Evolutionary conservation across 805 yeast species (phyloP).

Genomic region (Schizosaccharomyces osmophilus): DNA sequence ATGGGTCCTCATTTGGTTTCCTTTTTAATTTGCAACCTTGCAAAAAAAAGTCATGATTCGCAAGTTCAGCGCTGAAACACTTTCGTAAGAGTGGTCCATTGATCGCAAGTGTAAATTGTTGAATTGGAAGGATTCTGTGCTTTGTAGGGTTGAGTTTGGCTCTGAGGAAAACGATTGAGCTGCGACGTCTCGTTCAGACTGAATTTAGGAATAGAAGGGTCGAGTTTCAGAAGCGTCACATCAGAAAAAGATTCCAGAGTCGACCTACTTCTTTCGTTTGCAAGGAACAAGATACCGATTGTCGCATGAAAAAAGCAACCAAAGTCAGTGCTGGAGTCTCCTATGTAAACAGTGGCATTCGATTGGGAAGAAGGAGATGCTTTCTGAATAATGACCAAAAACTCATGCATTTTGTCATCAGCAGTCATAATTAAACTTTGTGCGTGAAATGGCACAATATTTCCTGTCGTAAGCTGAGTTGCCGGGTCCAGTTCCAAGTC

Average conservation of each 20-base stretch:
- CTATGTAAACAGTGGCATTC: conserved; percentile 3
- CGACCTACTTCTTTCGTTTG: not conserved
- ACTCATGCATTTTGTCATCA: not conserved
- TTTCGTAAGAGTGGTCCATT: too few relatives aligned
- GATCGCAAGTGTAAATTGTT: too few relatives aligned
- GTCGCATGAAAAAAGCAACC: not conserved
- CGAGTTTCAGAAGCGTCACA: not conserved
- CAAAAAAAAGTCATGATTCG: too few relatives aligned
- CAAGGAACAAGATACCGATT: not conserved
- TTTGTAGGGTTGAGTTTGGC: too few relatives aligned
- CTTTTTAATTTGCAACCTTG: too few relatives aligned
- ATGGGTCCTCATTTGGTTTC: too few relatives aligned
- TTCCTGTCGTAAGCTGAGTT: not conserved
- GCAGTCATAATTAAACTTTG: not conserved
- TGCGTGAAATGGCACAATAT: not conserved
- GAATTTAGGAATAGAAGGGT: too few relatives aligned
- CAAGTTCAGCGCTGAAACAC: too few relatives aligned
- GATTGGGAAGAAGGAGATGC: not conserved
- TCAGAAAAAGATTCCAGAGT: not conserved
- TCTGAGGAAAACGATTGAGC: too few relatives aligned
- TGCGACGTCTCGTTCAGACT: too few relatives aligned
- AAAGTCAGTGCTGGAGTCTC: not conserved
- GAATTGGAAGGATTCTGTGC: too few relatives aligned
- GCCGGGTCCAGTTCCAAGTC: not conserved
- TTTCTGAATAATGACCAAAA: not conserved